Evolutionary conservation across 371 early-diverging fungal genomes (phyloP), one percentile per base, ranked within the genome.

Genomic region (Mucor ambiguus): DNA sequence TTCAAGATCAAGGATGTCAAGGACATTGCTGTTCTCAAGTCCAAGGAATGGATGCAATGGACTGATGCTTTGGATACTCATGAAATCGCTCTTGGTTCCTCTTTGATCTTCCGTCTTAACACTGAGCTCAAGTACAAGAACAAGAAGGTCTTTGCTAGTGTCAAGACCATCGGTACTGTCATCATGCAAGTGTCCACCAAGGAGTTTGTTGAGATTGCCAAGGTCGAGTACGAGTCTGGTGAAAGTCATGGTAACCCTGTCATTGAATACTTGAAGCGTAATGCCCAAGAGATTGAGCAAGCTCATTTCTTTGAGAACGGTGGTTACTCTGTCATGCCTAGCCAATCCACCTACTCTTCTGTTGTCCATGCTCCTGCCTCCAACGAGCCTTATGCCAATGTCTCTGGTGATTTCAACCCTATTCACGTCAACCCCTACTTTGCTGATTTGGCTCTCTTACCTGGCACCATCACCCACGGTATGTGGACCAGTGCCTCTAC

Each of bases 401-500:
- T 92, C 32, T 96, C 96, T 30, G 92, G 91, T 63, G 98, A 97
- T 76, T 90, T 87, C 84, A 97, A 97, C 81, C 98, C 98, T 30
- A 97, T 97, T 70, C 98, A 97, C 86, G 94, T 93, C 77, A 96
- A 95, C 89, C 92, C 94, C 59, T 96, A 95, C 90, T 93, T 97
- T 87, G 94, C 97, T 65, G 95, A 95, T 66, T 79, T 95, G 35
- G 96, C 96, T 61, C 86, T 87, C 57, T 88, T 97, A 62, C 97
- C 98, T 57, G 96, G 93, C 66, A 96, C 96, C 38, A 96, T 97
- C 71, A 97, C 98, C 28, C 98, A 97, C 77, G 98, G 98, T 64
- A 96, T 97, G 97, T 97, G 97, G 97, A 96, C 97, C 63, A 88
- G 89, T 62, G 98, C 98, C 18, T 90, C 96, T 18, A 93, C 96